These are phyloP conservation scores for Mortierella claussenii DNA, from an alignment of 192 early-diverging fungal genomes.

Conservation along the genomic window DNA sequence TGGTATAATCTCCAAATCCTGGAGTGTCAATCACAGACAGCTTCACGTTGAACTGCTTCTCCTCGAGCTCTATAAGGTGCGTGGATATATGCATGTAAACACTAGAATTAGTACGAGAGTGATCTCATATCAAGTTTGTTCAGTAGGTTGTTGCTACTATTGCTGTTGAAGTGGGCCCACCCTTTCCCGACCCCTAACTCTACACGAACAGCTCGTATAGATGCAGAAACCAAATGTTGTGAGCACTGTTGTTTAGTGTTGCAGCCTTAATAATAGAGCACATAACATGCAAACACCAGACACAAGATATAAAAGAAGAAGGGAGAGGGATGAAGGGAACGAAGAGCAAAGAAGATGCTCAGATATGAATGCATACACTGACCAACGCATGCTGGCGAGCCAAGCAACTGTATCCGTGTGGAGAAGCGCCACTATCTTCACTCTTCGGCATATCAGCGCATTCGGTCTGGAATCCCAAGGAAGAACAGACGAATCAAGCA, in stretches of 20 bases:
- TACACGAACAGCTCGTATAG: no score
- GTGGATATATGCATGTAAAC: neutral
- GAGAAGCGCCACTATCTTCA: no score
- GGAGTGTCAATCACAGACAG: conserved; percentile 94
- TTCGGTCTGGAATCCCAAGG: no score
- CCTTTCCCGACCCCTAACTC: neutral
- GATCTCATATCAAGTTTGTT: neutral
- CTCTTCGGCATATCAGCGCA: no score
- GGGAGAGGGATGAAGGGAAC: neutral
- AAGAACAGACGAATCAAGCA: no score
- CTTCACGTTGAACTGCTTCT: conserved; percentile 98
- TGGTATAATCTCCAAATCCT: conserved; percentile 91
- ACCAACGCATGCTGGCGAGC: no score
- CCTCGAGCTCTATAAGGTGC: conserved; percentile 81
- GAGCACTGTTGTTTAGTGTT: conserved; percentile 18
- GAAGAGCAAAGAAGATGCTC: no score
- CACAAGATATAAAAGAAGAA: neutral
- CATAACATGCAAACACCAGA: neutral
- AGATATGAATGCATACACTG: no score
- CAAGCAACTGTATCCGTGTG: no score
- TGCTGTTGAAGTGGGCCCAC: neutral
- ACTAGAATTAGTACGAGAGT: neutral
- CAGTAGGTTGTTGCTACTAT: neutral
- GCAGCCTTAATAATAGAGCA: conserved; percentile 27
- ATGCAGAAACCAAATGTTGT: no score